These are phyloP conservation scores for Blastomyces silverae DNA, from an alignment of 2,329 filamentous ascomycete species.

Conservation along the genomic window DNA sequence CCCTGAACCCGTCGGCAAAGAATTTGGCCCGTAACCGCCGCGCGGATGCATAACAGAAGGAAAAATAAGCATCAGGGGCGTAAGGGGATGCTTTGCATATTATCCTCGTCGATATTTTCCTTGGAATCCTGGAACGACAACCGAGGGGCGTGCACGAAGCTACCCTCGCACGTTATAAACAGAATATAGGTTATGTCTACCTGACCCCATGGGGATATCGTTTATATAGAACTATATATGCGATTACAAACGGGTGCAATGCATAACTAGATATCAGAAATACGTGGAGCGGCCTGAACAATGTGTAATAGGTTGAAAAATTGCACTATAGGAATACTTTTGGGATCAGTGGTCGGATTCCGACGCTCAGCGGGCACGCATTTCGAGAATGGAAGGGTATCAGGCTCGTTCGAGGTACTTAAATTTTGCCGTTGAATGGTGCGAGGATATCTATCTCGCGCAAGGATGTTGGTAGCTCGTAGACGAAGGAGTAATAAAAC, in stretches of 20 bases:
- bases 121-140: neutral
- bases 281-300: neutral
- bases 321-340: neutral
- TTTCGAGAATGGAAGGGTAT: too few species aligned
- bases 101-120: neutral
- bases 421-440: too few species aligned
- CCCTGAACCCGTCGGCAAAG: neutral
- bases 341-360: neutral
- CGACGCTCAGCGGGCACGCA: too few species aligned
- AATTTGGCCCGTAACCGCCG: neutral
- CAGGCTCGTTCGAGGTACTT: too few species aligned
- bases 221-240: too few species aligned
- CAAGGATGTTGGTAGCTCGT: too few species aligned
- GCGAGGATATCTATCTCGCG: too few species aligned
- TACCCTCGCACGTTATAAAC: neutral
- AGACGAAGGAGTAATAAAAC: too few species aligned
- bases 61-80: neutral
- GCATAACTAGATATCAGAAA: neutral
- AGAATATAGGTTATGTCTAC: neutral
- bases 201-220: neutral
- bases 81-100: neutral
- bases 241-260: neutral
- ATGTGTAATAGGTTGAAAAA: neutral
- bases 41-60: neutral
- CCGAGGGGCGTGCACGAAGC: neutral